Evolutionary conservation across 2,329 filamentous ascomycete species (phyloP), one percentile per base, ranked within the genome.

Genomic region (Alternaria ethzedia): DNA sequence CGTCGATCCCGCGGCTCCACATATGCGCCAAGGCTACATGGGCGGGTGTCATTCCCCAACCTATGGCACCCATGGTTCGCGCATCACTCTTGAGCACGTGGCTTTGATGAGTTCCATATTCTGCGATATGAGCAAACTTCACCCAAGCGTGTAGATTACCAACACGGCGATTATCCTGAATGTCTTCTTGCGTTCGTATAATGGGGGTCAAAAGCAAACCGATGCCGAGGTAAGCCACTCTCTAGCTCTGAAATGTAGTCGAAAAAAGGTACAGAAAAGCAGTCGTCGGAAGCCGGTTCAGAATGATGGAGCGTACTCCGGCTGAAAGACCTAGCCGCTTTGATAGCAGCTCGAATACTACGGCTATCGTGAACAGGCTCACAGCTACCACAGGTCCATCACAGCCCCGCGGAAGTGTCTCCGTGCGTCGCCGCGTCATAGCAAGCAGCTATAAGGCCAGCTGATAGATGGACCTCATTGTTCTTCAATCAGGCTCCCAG

Each of bases 1-100:
- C 44, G 56, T 59, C 55, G 60, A 63, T 59, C 56, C 36, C 41
- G 44, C 60, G 56, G 56, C 56, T 25, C 60, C 60, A 63, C 60
- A 62, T 55, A 52, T 30, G 49, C 54, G 60, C 60, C 50, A 63
- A 59, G 60, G 7, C 50, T 30, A 26, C 23, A 46, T 52, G 28
- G 6, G 28, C 28, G 49, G 49, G 49, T 52, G 30, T 41, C 49
- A 41, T 36, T 30, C 26, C 56, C 57, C 25, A 50, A 44, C 25
- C 50, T 30, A 49, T 54, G 36, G 32, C 49, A 44, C 30, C 50
- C 23, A 49, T 54, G 36, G 32, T 54, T 28, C 17, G 26, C 44
- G 58, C 59, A 51, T 49, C 30, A 30, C 44, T 52, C 49, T 36
- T 13, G 20, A 52, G 49, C 49, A 52, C 49, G 20, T 36, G 49